Conservation (phyloP, 495 filamentous ascomycete species). For the Evernia prunastri region DNA sequence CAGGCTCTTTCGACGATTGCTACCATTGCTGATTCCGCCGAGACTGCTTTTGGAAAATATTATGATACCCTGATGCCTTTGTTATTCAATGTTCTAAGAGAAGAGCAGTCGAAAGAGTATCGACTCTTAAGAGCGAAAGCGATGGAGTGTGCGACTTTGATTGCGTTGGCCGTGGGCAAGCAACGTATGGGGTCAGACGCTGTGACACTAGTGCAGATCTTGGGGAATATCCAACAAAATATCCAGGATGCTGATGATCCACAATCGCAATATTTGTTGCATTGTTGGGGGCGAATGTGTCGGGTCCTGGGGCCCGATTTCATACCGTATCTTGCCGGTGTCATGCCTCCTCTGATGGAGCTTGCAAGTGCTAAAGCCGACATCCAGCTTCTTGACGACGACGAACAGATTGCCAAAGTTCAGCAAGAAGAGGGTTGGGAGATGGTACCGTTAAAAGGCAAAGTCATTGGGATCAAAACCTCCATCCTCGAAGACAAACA, state of each 20-base stretch:
- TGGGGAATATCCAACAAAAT: conserved; percentile 78
- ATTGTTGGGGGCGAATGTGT: conserved; percentile 99
- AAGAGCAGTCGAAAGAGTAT: conserved; percentile 88
- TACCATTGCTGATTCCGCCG: conserved; percentile 95
- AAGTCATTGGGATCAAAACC: conserved; percentile 97
- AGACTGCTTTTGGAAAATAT: conserved; percentile 91
- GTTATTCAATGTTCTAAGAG: conserved; percentile 77
- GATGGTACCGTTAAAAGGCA: conserved; percentile 89
- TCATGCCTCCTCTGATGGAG: conserved; percentile 90
- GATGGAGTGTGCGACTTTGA: conserved; percentile 98
- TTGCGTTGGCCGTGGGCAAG: conserved; percentile 91
- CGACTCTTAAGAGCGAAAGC: conserved; percentile 90
- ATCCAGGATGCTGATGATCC: conserved; percentile 93
- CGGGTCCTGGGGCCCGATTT: conserved; percentile 86
- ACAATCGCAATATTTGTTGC: conserved; percentile 92
- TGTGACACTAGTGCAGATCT: conserved; percentile 71
- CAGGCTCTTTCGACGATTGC: conserved; percentile 97
- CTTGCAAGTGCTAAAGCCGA: conserved; percentile 94
- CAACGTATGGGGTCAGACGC: conserved; percentile 86
- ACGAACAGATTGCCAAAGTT: conserved; percentile 85
- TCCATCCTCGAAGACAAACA: conserved; percentile 96
- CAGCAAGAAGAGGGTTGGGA: conserved; percentile 98
- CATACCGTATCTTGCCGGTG: conserved; percentile 80
- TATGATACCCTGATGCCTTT: conserved; percentile 94
- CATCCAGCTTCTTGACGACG: conserved; percentile 92